Percentiles rank a stretch among this genome's conserved stretches.
Conservation (phyloP, 148 eudicot genomes). For the Amaranthus cruentus region DNA sequence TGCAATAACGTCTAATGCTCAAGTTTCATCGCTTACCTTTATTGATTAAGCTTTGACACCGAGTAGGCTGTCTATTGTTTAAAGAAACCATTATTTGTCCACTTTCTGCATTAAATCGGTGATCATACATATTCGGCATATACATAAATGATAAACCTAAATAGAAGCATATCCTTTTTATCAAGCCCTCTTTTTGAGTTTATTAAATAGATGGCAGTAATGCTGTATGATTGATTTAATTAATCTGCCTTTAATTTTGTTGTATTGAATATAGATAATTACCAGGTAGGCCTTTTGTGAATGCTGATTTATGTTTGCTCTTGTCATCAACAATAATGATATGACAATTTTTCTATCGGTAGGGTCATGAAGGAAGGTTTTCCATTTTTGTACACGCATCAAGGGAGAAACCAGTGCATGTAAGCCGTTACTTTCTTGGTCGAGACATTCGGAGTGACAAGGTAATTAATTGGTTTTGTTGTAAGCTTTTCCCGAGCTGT, state of each 20-base stretch:
- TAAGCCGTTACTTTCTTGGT: constrained; percentile 47
- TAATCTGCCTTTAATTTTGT: neutral
- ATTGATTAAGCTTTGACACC: too few relatives aligned
- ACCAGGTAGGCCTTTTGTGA: neutral
- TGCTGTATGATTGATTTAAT: neutral
- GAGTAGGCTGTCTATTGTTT: too few relatives aligned
- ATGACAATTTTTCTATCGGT: constrained; percentile 11
- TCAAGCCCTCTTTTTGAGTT: too few relatives aligned
- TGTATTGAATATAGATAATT: neutral
- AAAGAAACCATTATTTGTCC: too few relatives aligned
- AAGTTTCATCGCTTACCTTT: too few relatives aligned
- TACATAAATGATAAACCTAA: too few relatives aligned
- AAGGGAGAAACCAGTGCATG: constrained; percentile 39
- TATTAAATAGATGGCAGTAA: too few relatives aligned
- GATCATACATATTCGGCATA: too few relatives aligned
- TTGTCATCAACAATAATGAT: neutral
- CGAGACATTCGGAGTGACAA: constrained; percentile 48
- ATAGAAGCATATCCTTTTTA: too few relatives aligned
- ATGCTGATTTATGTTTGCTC: neutral
- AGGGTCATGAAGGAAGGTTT: constrained; percentile 65
- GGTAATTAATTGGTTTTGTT: constrained; percentile 26
- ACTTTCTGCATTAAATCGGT: too few relatives aligned
- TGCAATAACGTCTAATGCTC: too few relatives aligned
- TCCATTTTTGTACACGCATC: constrained; percentile 58
- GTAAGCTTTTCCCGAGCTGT: neutral